phyloP scores from a whole-genome alignment of 1,139 yeast species.

The Cylindricascospora bacillispora region DNA sequence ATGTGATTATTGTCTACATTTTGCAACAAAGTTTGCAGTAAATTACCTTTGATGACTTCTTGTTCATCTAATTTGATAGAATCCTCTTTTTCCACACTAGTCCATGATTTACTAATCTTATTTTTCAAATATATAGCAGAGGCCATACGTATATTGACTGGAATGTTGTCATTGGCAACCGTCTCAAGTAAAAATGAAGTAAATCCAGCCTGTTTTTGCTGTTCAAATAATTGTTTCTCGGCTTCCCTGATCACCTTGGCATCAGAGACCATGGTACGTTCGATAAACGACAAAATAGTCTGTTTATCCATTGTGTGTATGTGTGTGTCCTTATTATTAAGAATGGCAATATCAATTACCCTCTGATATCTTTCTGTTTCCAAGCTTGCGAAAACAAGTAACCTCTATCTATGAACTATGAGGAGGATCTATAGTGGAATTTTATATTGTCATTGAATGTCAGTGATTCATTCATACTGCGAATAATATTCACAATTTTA shows the following conservation, averaged over 20 bases:
- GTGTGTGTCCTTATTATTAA: too few species aligned
- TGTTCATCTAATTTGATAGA: constrained; percentile 41
- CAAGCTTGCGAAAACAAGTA: background rate
- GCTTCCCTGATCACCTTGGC: constrained; percentile 53
- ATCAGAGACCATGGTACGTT: constrained; percentile 68
- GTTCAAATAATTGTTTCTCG: constrained; percentile 48
- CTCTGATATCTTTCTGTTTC: background rate
- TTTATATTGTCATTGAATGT: too few species aligned
- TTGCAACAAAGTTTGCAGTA: constrained; percentile 36
- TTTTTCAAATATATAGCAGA: constrained; percentile 62
- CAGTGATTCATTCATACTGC: too few species aligned
- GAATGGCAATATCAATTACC: too few species aligned
- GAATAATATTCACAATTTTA: too few species aligned
- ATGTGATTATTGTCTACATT: constrained; percentile 30
- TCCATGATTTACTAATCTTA: constrained; percentile 48
- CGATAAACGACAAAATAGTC: constrained; percentile 57
- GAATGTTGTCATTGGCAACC: constrained; percentile 35
- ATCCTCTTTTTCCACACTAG: constrained; percentile 27
- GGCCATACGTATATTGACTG: constrained; percentile 41
- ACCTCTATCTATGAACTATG: background rate
- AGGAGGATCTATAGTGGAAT: too few species aligned
- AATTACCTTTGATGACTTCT: constrained; percentile 36
- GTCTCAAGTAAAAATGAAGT: constrained; percentile 44
- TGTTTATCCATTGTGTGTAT: constrained; percentile 55
- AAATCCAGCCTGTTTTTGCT: constrained; percentile 45